phyloP scores from a whole-genome alignment of 2,329 filamentous ascomycete species.

The Colletotrichum sp. region DNA sequence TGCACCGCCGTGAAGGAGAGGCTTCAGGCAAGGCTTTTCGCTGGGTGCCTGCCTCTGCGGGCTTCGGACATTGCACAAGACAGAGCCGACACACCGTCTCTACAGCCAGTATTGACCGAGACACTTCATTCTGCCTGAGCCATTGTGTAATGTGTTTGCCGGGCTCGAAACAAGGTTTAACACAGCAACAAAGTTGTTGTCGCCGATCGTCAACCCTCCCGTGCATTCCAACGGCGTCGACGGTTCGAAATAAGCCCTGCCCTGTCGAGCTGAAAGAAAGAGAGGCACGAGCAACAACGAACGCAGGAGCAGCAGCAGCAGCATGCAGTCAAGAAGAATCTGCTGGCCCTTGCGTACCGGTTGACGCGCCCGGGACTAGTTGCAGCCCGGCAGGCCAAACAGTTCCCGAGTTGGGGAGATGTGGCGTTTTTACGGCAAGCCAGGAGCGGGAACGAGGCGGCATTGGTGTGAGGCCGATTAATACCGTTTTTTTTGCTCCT shows the following conservation, averaged over 20 bases:
- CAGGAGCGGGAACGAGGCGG: background rate
- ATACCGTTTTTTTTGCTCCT: background rate
- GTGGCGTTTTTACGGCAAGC: background rate
- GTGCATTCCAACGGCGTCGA: background rate
- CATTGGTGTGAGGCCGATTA: background rate
- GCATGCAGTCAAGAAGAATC: background rate
- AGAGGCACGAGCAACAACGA: background rate
- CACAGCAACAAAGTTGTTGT: background rate
- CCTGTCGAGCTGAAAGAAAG: conserved; percentile 12
- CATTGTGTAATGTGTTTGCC: background rate
- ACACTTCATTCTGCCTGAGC: background rate
- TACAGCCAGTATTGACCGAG: background rate
- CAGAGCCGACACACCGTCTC: background rate
- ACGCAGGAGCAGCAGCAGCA: background rate
- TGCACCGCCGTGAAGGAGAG: background rate
- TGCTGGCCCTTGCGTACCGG: background rate
- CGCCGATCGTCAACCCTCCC: background rate
- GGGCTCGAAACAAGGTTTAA: background rate
- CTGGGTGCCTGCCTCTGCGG: background rate
- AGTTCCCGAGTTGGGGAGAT: background rate
- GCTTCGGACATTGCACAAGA: background rate
- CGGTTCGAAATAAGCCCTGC: background rate
- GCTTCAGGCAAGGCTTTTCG: background rate
- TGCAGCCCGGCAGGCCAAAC: background rate
- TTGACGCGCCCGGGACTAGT: background rate